Evolutionary conservation across 306 rosid species (phyloP), one percentile per base, ranked within the genome.

Genomic region (Vigna hirtella): DNA sequence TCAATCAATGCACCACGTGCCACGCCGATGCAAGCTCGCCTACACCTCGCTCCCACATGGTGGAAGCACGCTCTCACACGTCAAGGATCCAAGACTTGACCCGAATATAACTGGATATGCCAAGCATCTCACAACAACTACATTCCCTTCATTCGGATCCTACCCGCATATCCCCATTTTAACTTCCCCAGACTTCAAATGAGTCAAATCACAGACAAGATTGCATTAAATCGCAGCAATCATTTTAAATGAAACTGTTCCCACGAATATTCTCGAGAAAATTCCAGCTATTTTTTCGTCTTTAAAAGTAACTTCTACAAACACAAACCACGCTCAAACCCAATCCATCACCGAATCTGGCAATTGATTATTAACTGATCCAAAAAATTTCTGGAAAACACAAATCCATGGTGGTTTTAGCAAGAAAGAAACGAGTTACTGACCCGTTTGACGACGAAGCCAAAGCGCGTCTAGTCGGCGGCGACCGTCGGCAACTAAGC

Each of bases 401-500:
- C 9, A 2, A 38, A 51, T 20, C 40, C 36, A 87, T 84, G 87
- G 83, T 73, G 72, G 83, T 11, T 32, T 64, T 84, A 1, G 66
- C 63, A 0, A 84, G 93, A 61, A 66, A 80, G 30, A 94, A 91
- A 73, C 82, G 90, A 28, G 89, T 91, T 24, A 91, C 90, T 2
- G 90, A 88, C 74, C 97, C 90, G 3, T 87, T 94, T 13, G 80
- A 86, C 63, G 98, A 89, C 6, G 82, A 83, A 77, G 93, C 85
- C 17, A 90, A 65, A 76, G 96, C 91, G 4, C 91, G 89, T 1
- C 89, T 94, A 30, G 81, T 86, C 16, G 91, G 90, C 43, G 73
- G 73, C 11, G 74, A 84, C 49, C 22, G 62, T 79, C 78, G 74
- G 52, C 83, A 40, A 2, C 74, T 83, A 2, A 84, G 90, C 18